Evolutionary conservation across 495 filamentous ascomycete species (phyloP).

Genomic region (Penicillium silybi): DNA sequence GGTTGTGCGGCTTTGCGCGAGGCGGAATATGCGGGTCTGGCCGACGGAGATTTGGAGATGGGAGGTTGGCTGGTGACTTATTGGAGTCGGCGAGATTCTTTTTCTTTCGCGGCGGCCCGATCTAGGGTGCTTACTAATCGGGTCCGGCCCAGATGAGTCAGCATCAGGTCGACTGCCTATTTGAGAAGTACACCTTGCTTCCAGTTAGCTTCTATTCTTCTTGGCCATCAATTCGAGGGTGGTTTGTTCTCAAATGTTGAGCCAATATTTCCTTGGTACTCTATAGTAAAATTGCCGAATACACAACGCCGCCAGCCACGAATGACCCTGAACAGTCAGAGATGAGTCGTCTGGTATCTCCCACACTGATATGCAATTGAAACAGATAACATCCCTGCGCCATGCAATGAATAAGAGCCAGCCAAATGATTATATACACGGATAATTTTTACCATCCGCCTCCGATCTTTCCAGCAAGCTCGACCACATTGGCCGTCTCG

Average conservation of each 20-base stretch:
- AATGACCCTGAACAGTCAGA: neutral
- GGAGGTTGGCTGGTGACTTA: neutral
- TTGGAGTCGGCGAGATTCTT: slow-evolving; percentile 14
- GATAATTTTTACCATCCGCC: slow-evolving; percentile 77
- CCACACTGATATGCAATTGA: slow-evolving; percentile 12
- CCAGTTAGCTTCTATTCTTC: neutral
- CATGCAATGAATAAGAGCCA: slow-evolving; percentile 14
- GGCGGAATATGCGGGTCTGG: neutral
- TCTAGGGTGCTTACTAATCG: slow-evolving; percentile 1
- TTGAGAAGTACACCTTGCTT: neutral
- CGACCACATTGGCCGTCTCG: slow-evolving; percentile 78
- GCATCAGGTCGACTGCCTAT: neutral
- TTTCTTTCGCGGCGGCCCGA: slow-evolving; percentile 11
- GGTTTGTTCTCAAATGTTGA: too few species aligned
- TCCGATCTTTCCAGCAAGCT: slow-evolving; percentile 87
- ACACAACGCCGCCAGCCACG: neutral
- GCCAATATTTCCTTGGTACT: too few species aligned
- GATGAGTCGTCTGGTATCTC: slow-evolving; percentile 14
- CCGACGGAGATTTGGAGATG: neutral
- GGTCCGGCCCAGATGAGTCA: neutral
- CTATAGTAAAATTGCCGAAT: too few species aligned
- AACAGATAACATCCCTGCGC: slow-evolving; percentile 9
- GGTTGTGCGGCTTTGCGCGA: too few species aligned
- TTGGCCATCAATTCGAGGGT: too few species aligned
- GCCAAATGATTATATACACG: neutral